Evolutionary conservation across 495 filamentous ascomycete genomes (phyloP).

Genomic region (Penicillium pulvis): DNA sequence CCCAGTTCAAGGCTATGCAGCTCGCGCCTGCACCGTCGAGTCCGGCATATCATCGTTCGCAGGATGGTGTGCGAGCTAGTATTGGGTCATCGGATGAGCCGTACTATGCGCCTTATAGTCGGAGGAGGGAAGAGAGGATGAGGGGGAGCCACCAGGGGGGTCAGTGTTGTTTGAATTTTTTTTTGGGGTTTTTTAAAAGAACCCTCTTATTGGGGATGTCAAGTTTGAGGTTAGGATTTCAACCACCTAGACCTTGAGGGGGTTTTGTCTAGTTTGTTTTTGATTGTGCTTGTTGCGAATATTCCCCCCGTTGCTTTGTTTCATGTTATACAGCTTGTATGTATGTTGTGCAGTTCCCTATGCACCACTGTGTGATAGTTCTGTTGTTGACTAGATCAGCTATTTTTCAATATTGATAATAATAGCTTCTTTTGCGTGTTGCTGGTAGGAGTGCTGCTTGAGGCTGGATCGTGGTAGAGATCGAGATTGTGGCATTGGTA

Average conservation of each 20-base stretch:
- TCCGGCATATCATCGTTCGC: slow-evolving; percentile 47
- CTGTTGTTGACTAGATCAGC: not conserved
- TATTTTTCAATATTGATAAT: not conserved
- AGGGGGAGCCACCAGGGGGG: slow-evolving; percentile 39
- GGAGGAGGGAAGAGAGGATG: slow-evolving; percentile 45
- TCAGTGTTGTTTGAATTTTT: slow-evolving; percentile 33
- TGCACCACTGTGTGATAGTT: not conserved
- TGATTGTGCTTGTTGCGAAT: slow-evolving; percentile 8
- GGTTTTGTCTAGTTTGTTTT: not conserved
- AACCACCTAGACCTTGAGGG: not conserved
- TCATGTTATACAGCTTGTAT: not conserved
- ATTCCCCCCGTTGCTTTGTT: slow-evolving; percentile 8
- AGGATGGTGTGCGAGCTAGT: slow-evolving; percentile 44
- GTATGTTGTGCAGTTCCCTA: not conserved
- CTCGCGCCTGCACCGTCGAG: slow-evolving; percentile 45
- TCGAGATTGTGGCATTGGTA: not conserved
- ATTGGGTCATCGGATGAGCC: slow-evolving; percentile 50
- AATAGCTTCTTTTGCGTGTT: not conserved
- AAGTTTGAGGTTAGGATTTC: slow-evolving; percentile 3
- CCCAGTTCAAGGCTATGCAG: slow-evolving; percentile 50
- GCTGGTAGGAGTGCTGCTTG: not conserved
- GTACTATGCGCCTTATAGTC: slow-evolving; percentile 49
- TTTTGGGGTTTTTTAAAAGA: not conserved
- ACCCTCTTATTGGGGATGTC: not conserved
- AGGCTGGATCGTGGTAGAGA: not conserved